Evolutionary conservation across 805 yeast species (phyloP).

Genomic region (Scheffersomyces amazonensis): DNA sequence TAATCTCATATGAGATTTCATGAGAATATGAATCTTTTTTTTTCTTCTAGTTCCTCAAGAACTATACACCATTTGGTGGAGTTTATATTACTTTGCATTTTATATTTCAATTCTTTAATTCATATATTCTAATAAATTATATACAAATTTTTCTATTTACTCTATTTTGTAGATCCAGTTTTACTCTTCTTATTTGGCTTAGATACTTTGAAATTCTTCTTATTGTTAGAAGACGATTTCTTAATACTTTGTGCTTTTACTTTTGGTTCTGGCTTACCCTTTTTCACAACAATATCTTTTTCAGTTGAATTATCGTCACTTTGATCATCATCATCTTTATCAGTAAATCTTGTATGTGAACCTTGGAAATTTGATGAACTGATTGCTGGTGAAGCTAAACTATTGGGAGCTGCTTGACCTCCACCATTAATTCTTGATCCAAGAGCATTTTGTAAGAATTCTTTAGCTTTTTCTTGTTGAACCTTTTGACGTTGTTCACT

Average conservation of each 20-base stretch:
- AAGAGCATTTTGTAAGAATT: constrained; percentile 45
- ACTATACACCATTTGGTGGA: too few species aligned
- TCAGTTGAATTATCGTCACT: constrained; percentile 1
- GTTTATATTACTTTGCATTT: too few species aligned
- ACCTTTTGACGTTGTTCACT: constrained; percentile 19
- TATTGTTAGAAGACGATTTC: too few species aligned
- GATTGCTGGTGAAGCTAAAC: constrained; percentile 33
- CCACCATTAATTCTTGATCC: constrained; percentile 29
- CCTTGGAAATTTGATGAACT: constrained; percentile 36
- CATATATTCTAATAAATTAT: not conserved
- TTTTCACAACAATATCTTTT: too few species aligned
- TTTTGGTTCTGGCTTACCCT: too few species aligned
- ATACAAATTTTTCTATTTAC: not conserved
- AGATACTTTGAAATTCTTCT: not conserved
- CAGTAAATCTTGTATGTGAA: constrained; percentile 35
- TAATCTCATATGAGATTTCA: too few species aligned
- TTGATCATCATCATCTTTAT: constrained; percentile 9
- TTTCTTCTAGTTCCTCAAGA: too few species aligned
- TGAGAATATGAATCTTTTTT: too few species aligned
- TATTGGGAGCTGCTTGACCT: constrained; percentile 24
- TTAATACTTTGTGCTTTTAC: too few species aligned
- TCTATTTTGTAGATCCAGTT: not conserved
- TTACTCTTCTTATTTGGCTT: not conserved
- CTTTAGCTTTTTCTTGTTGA: constrained; percentile 42
- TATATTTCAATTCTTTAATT: not conserved